Percentiles rank a stretch among this genome's conserved stretches.
Evolutionary conservation across 2,329 filamentous ascomycete genomes (phyloP).

Genomic region (Monilinia fructigena): DNA sequence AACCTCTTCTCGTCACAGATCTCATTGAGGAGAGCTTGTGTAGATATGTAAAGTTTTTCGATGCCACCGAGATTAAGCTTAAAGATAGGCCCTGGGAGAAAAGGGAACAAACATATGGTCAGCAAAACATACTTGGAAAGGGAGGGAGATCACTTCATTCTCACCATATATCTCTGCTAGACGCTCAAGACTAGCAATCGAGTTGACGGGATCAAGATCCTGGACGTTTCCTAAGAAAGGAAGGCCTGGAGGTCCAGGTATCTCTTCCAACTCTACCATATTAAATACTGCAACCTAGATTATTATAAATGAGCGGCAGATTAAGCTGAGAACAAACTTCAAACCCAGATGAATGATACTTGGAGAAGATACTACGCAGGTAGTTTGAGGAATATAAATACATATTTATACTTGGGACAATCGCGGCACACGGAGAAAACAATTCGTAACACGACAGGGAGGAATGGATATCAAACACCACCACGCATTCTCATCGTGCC

Average conservation of each 20-base stretch:
- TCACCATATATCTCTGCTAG: constrained; percentile 65
- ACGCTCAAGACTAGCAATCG: constrained; percentile 53
- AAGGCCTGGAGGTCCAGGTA: constrained; percentile 29
- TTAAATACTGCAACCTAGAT: constrained; percentile 5
- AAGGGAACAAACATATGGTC: neutral
- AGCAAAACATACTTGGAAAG: constrained; percentile 9
- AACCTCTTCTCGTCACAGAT: constrained; percentile 64
- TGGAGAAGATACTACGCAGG: neutral
- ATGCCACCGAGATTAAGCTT: constrained; percentile 51
- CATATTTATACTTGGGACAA: neutral
- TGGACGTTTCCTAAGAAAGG: constrained; percentile 45
- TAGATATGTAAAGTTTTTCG: constrained; percentile 52
- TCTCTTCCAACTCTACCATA: constrained; percentile 26
- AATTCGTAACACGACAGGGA: neutral
- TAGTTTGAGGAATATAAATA: neutral
- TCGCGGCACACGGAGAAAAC: constrained; percentile 5
- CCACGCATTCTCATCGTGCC: neutral
- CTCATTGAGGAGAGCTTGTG: constrained; percentile 59
- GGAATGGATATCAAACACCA: neutral
- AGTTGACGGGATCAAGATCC: constrained; percentile 60
- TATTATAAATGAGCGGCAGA: neutral
- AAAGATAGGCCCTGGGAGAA: constrained; percentile 50
- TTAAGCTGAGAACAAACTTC: neutral
- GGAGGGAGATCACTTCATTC: neutral
- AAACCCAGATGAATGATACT: neutral